phyloP scores from a whole-genome alignment of 768 basidiomycete species.

The Leccinum imitatum region DNA sequence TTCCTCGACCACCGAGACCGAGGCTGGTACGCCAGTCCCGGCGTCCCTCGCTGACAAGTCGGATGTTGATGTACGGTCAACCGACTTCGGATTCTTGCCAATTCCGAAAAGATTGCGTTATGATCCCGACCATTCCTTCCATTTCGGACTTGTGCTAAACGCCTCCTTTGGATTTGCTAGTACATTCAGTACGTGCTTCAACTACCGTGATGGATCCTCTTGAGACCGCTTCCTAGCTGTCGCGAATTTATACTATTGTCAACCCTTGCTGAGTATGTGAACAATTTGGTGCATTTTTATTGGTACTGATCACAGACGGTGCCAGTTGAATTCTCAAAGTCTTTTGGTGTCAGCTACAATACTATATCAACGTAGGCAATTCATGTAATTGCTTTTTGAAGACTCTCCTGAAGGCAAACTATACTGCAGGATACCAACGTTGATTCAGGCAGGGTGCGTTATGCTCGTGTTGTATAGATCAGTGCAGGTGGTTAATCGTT shows the following conservation, averaged over 20 bases:
- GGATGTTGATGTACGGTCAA: slow-evolving; percentile 12
- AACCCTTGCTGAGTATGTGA: slow-evolving; percentile 68
- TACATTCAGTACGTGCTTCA: slow-evolving; percentile 37
- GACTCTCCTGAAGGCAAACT: not conserved
- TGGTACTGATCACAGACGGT: not conserved
- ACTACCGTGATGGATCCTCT: not conserved
- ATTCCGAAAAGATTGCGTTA: slow-evolving; percentile 59
- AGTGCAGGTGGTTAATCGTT: not conserved
- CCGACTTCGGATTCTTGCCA: slow-evolving; percentile 63
- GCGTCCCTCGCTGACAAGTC: not conserved
- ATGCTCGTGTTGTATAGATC: not conserved
- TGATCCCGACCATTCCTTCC: slow-evolving; percentile 47
- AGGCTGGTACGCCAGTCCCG: not conserved
- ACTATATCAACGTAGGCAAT: slow-evolving; percentile 34
- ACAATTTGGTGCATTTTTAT: not conserved
- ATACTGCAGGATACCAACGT: slow-evolving; percentile 54
- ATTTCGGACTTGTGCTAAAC: slow-evolving; percentile 55
- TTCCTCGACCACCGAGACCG: slow-evolving; percentile 10
- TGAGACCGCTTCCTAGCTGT: slow-evolving; percentile 42
- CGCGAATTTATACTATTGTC: slow-evolving; percentile 82
- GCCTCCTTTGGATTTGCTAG: slow-evolving; percentile 61
- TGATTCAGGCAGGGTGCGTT: slow-evolving; percentile 64
- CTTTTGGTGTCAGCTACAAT: slow-evolving; percentile 39
- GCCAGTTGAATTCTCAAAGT: slow-evolving; percentile 36
- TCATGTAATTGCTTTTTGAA: not conserved